phyloP scores from a whole-genome alignment of 306 rosid genomes.

The Albizia julibrissin region DNA sequence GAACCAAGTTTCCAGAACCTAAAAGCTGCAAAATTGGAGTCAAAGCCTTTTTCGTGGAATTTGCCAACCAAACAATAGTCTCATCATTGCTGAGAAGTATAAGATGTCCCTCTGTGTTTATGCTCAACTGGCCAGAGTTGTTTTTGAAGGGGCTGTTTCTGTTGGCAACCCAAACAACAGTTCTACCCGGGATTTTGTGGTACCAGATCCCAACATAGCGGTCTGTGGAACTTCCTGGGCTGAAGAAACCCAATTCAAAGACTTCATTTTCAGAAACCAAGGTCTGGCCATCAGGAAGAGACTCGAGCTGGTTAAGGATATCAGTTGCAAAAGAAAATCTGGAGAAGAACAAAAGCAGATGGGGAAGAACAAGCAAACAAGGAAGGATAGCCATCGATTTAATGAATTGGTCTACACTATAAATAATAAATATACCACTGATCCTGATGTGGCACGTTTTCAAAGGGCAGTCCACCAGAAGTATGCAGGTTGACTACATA shows the following conservation, averaged over 20 bases:
- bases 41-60: neutral
- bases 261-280: neutral
- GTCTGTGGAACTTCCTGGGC: no score
- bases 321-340: neutral
- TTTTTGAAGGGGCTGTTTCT: no score
- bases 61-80: slow-evolving; percentile 39
- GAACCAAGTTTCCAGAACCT: no score
- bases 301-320: neutral
- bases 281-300: neutral
- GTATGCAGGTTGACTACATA: neutral
- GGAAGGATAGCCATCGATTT: neutral
- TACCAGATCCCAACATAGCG: no score
- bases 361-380: neutral
- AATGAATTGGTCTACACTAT: neutral
- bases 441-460: neutral
- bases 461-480: neutral
- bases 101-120: neutral
- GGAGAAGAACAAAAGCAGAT: no score
- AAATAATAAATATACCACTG: neutral
- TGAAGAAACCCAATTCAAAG: neutral
- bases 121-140: no score
- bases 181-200: no score
- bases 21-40: neutral
- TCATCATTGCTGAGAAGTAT: slow-evolving; percentile 25
- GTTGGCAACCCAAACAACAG: no score